Evolutionary conservation across 2,329 filamentous ascomycete genomes (phyloP).

Genomic region (Verticillium albo-atrum): DNA sequence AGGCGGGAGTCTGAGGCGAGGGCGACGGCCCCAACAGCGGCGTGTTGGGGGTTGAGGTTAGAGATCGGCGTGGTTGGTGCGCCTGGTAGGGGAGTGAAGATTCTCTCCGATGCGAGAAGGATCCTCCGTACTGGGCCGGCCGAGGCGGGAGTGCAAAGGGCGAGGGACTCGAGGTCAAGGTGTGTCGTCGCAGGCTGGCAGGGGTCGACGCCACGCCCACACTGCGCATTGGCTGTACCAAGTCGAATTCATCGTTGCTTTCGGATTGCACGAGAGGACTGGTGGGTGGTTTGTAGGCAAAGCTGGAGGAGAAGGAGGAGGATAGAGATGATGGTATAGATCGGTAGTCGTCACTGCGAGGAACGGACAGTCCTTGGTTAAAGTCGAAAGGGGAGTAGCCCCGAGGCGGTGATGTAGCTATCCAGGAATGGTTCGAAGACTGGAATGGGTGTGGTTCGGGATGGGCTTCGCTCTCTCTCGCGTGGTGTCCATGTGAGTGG

Average conservation of each 20-base stretch:
- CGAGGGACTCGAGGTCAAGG: conserved; percentile 57
- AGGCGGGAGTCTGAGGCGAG: conserved; percentile 45
- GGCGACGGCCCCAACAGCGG: conserved; percentile 36
- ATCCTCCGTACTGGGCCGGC: conserved; percentile 13
- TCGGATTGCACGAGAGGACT: conserved; percentile 88
- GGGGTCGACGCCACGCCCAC: conserved; percentile 39
- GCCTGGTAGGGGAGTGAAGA: conserved; percentile 65
- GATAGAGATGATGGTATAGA: conserved; percentile 58
- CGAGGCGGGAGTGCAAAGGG: conserved; percentile 34
- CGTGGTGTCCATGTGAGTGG: not conserved
- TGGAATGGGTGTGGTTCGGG: conserved; percentile 6
- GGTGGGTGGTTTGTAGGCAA: conserved; percentile 82
- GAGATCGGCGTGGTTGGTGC: conserved; percentile 71
- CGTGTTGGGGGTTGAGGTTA: conserved; percentile 54
- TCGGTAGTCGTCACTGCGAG: conserved; percentile 29
- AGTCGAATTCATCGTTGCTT: conserved; percentile 73
- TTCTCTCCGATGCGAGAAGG: conserved; percentile 49
- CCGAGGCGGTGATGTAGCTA: conserved; percentile 52
- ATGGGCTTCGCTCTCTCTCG: not conserved
- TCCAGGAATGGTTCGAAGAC: conserved; percentile 33
- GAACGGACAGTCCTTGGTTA: conserved; percentile 23
- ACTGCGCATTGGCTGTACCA: conserved; percentile 48
- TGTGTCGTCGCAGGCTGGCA: conserved; percentile 58
- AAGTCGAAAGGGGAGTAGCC: conserved; percentile 43
- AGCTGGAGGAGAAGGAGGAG: conserved; percentile 72